A percentile compares a stretch with the other conserved stretches of the same genome.
phyloP scores from a whole-genome alignment of 768 basidiomycete genomes.

The Phlebiopsis flavidoalba region DNA sequence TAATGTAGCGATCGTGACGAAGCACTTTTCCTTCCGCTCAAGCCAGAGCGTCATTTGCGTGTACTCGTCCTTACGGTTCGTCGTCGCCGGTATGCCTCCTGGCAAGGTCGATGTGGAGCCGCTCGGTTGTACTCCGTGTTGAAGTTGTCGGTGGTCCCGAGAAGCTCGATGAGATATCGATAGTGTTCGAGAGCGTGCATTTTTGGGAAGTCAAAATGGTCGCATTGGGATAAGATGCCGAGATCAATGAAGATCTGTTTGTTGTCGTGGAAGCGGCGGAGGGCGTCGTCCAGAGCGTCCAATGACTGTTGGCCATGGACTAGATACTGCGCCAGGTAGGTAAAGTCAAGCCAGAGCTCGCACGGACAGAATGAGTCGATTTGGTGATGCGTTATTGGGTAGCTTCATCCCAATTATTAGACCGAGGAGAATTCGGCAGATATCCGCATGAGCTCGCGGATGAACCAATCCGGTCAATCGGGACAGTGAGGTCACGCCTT shows the following conservation, averaged over 20 bases:
- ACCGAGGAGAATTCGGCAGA: conserved; percentile 21
- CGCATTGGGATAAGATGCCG: conserved; percentile 21
- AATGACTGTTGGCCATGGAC: conserved; percentile 8
- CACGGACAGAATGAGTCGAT: conserved; percentile 10
- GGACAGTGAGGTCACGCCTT: conserved; percentile 34
- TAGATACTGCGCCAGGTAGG: conserved; percentile 20
- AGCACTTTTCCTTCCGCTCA: conserved; percentile 28
- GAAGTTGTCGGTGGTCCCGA: conserved; percentile 25
- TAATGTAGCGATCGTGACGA: conserved; percentile 19
- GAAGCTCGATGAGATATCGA: not conserved
- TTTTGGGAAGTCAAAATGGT: conserved; percentile 16
- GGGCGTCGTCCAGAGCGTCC: conserved; percentile 20
- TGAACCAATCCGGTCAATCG: conserved; percentile 45
- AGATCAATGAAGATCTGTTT: conserved; percentile 32
- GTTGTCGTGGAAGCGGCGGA: conserved; percentile 31
- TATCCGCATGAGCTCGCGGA: conserved; percentile 32
- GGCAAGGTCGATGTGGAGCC: conserved; percentile 27
- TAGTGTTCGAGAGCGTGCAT: conserved; percentile 16
- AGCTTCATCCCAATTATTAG: conserved; percentile 7
- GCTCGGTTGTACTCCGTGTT: conserved; percentile 28
- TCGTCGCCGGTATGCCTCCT: conserved; percentile 26
- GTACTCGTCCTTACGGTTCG: conserved; percentile 24
- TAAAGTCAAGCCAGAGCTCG: conserved; percentile 21
- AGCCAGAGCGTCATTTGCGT: conserved; percentile 29
- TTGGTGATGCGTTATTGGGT: no score